phyloP scores from a whole-genome alignment of 169 alveolate species.

The Ichthyophthirius multifiliis region DNA sequence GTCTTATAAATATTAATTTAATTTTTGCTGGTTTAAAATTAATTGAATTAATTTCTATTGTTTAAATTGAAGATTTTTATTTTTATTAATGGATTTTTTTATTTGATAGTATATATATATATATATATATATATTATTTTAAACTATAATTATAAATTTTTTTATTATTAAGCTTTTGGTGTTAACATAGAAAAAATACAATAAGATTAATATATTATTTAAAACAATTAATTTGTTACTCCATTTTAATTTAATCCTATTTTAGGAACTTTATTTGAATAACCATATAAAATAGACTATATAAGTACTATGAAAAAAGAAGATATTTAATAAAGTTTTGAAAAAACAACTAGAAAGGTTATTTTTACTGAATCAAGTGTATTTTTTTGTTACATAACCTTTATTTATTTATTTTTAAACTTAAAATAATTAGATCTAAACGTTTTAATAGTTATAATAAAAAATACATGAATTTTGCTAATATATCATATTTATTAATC shows the following conservation, averaged over 20 bases:
- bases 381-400: neutral
- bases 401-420: neutral
- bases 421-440: neutral
- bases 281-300: slow-evolving; percentile 20
- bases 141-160: neutral
- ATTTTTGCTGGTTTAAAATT: slow-evolving; percentile 54
- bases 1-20: slow-evolving; percentile 21
- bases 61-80: slow-evolving; percentile 63
- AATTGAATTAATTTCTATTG: slow-evolving; percentile 55
- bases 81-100: slow-evolving; percentile 69
- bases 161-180: slow-evolving; percentile 14
- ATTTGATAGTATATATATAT: slow-evolving; percentile 42
- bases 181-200: slow-evolving; percentile 12
- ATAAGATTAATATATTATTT: neutral
- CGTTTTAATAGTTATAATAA: neutral
- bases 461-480: slow-evolving; percentile 15
- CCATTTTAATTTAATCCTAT: slow-evolving; percentile 30
- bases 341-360: slow-evolving; percentile 6
- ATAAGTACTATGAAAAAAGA: neutral
- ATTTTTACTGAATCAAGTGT: slow-evolving; percentile 9
- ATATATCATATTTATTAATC: slow-evolving; percentile 25
- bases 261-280: slow-evolving; percentile 5
- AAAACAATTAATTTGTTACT: neutral
- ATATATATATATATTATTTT: neutral
- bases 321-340: slow-evolving; percentile 5